Base-by-base conservation (phyloP, 2,329 filamentous ascomycete genomes). In the Clonostachys solani region DNA sequence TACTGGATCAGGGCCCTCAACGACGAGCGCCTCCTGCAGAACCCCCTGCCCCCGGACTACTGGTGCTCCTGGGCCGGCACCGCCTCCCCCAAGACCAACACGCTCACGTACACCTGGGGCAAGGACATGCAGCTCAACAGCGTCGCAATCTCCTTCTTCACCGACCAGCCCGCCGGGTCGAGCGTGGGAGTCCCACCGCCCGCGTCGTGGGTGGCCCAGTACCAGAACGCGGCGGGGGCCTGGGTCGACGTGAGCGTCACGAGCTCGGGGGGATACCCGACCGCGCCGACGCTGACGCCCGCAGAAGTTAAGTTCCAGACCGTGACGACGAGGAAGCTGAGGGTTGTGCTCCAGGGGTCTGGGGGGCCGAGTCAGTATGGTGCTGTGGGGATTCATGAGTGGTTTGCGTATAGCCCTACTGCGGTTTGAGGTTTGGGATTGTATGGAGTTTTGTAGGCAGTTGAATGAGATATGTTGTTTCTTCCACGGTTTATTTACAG, bases 1-100 rank as follows among this genome's bases (percentile, higher is more conserved):
- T 67, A 68, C 53, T 68, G 65, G 64, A 58, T 64, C 10, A 56
- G 56, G 13, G 54, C 64, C 12, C 49, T 66, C 43, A 64, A 67
- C 48, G 63, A 67, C 45, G 60, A 50, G 16, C 50, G 52, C 40
- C 55, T 67, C 23, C 56, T 58, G 37, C 43, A 49, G 42, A 60
- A 54, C 17, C 64, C 65, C 5, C 55, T 67, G 8, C 65, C 64
- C 35, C 64, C 65, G 4, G 65, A 67, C 49, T 67, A 67, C 52
- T 68, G 65, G 65, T 54, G 50, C 45, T 65, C 63, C 8, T 68
- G 63, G 49, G 55, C 50, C 15, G 61, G 54, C 6, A 55, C 61
- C n/a, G 45, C 43, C 37, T 65, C 63, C 6, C 65, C 63, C 2
- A 46, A 52, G 47, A 52, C 42, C n/a, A 63, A 52, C 49, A 58